Base-by-base conservation (phyloP, 371 early-diverging fungal genomes). In the Cokeromyces recurvatus region DNA sequence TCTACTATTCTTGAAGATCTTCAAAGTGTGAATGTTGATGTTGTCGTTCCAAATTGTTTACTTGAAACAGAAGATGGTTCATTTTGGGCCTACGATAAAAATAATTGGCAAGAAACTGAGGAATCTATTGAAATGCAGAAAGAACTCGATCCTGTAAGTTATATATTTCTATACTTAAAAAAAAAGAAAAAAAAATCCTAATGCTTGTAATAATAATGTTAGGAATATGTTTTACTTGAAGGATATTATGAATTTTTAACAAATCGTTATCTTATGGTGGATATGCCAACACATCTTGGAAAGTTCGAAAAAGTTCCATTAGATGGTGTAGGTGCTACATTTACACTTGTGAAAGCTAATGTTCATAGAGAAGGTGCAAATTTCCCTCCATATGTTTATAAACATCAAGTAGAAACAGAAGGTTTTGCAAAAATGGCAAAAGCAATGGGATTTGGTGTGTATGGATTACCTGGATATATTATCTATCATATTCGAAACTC, bases 341-440 rank as follows among this genome's bases (percentile, higher is more conserved):
- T 73, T 34, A 73, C 74, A 4, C 38, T 73, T 14, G 82, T 85
- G 32, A 82, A 82, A 22, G 83, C 86, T 8, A 52, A 68, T 20
- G 83, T 89, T 3, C 86, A 86, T 51, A 77, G 85, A 5, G 74
- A 77, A 20, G 87, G 86, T 14, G 78, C 81, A 22, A 71, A 68
- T 5, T 87, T 87, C 51, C 87, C 86, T 10, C 55, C 82, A 0
- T 73, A 73, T 40, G 74, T 78, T 21, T 71, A 79, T 31, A 73
- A 80, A 31, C 86, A 86, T 56, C 76, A 80, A 48, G 78, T 87
- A 3, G 87, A 89, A 57, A 89, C 87, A 8, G 89, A 87, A 65
- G 89, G 89, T 1, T 71, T 89, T 59, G 86, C 85, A 15, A 85
- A 83, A 47, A 77, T 85, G 64, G 86, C 87, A 35, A 85, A 82